Conservation (phyloP, 768 basidiomycete species). For the Lanmaoa rubissima region DNA sequence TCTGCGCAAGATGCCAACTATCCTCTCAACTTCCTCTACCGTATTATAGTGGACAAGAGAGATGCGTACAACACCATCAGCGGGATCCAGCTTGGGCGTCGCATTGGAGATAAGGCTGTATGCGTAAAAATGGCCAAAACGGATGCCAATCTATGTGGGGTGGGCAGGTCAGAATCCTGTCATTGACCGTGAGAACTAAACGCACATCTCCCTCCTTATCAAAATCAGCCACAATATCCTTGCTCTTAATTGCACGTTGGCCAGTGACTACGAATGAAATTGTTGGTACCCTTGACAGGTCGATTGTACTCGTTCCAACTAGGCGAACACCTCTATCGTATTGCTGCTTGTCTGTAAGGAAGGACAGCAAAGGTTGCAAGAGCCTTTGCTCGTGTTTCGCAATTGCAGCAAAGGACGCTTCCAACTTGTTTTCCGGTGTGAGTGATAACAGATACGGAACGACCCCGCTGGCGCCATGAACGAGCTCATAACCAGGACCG, state of each 20-base stretch:
- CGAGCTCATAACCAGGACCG: conserved; percentile 72
- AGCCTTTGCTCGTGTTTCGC: conserved; percentile 60
- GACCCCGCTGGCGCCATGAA: conserved; percentile 58
- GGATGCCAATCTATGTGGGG: conserved; percentile 62
- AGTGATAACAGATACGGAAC: conserved; percentile 63
- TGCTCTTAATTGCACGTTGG: conserved; percentile 53
- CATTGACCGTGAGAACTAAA: conserved; percentile 7
- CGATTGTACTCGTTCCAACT: conserved; percentile 55
- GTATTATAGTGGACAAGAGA: conserved; percentile 83
- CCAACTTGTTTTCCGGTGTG: conserved; percentile 45
- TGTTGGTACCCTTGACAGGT: conserved; percentile 56
- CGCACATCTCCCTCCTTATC: conserved; percentile 63
- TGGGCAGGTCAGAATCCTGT: background rate
- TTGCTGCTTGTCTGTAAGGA: conserved; percentile 49
- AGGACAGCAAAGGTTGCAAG: conserved; percentile 51
- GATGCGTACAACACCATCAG: conserved; percentile 71
- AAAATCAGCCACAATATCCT: conserved; percentile 60
- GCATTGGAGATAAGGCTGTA: conserved; percentile 57
- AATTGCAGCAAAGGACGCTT: conserved; percentile 55
- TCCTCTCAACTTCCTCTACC: conserved; percentile 59
- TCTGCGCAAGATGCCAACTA: conserved; percentile 56
- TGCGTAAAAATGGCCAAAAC: conserved; percentile 78
- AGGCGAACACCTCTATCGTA: conserved; percentile 60
- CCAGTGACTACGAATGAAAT: conserved; percentile 70
- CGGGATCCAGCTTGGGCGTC: conserved; percentile 52